phyloP scores from a whole-genome alignment of 2,329 filamentous ascomycete genomes.

The Phialophora verrucosa region DNA sequence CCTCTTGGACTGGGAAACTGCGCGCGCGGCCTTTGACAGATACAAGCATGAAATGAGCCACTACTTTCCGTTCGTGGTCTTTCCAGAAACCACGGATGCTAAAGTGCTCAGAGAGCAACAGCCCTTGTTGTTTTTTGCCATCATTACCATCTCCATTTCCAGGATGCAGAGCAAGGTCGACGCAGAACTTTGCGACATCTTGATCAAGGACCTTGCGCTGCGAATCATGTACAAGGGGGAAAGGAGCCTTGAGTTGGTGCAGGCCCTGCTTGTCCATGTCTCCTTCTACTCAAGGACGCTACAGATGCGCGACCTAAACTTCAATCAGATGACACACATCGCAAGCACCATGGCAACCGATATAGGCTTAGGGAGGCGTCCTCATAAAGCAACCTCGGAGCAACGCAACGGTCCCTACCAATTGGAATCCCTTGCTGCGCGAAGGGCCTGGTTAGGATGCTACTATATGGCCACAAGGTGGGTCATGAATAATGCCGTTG shows the following conservation, averaged over 20 bases:
- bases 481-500: slow-evolving; percentile 24
- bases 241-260: slow-evolving; percentile 81
- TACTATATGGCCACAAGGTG: slow-evolving; percentile 64
- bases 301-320: slow-evolving; percentile 82
- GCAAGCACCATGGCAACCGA: slow-evolving; percentile 82
- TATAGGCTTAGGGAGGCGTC: slow-evolving; percentile 71
- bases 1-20: slow-evolving; percentile 58
- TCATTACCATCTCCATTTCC: slow-evolving; percentile 60
- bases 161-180: slow-evolving; percentile 61
- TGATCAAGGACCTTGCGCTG: slow-evolving; percentile 75
- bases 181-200: slow-evolving; percentile 66
- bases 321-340: slow-evolving; percentile 83
- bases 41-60: slow-evolving; percentile 61
- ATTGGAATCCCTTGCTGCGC: slow-evolving; percentile 55
- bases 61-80: slow-evolving; percentile 63
- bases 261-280: slow-evolving; percentile 73
- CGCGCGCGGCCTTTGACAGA: slow-evolving; percentile 60
- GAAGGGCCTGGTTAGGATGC: slow-evolving; percentile 66
- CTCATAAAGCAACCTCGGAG: slow-evolving; percentile 47
- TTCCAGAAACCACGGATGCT: slow-evolving; percentile 59
- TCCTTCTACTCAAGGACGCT: slow-evolving; percentile 90
- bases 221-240: slow-evolving; percentile 75
- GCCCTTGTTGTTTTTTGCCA: slow-evolving; percentile 65
- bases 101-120: slow-evolving; percentile 61
- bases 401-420: slow-evolving; percentile 44